Percentiles rank a stretch among this genome's conserved stretches.
Conservation (phyloP, 495 filamentous ascomycete genomes). For the Penicillium turbatum region DNA sequence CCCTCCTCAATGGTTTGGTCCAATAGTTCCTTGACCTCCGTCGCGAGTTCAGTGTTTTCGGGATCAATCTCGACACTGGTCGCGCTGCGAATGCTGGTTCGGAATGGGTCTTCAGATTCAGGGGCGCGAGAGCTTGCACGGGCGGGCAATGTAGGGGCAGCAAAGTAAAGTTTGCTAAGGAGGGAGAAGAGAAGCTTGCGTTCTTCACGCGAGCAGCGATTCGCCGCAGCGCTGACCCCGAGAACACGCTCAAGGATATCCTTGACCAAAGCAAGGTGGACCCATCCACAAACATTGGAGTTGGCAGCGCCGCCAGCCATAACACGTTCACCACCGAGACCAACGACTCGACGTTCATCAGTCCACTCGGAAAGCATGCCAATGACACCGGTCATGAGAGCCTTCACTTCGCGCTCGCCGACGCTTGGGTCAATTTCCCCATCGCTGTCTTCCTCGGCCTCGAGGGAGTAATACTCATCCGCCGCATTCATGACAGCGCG, state of each 20-base stretch:
- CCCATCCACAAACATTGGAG: slow-evolving; percentile 51
- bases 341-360: slow-evolving; percentile 81
- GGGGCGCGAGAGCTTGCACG: slow-evolving; percentile 38
- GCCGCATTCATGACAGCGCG: slow-evolving; percentile 53
- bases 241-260: slow-evolving; percentile 36
- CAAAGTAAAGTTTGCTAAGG: slow-evolving; percentile 78
- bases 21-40: slow-evolving; percentile 49
- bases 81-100: slow-evolving; percentile 36
- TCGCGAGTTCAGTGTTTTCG: slow-evolving; percentile 35
- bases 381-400: slow-evolving; percentile 66
- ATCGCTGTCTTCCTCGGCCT: slow-evolving; percentile 51
- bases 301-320: slow-evolving; percentile 52
- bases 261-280: slow-evolving; percentile 36
- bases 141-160: slow-evolving; percentile 44
- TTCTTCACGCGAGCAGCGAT: slow-evolving; percentile 64
- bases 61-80: slow-evolving; percentile 34
- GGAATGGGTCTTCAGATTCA: slow-evolving; percentile 39
- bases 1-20: slow-evolving; percentile 66
- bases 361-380: slow-evolving; percentile 93
- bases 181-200: slow-evolving; percentile 74
- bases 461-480: slow-evolving; percentile 47
- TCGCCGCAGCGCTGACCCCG: slow-evolving; percentile 30
- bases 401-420: slow-evolving; percentile 78
- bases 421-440: slow-evolving; percentile 60
- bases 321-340: slow-evolving; percentile 54